phyloP scores from a whole-genome alignment of 2,329 filamentous ascomycete genomes.

The Fusarium secorum region DNA sequence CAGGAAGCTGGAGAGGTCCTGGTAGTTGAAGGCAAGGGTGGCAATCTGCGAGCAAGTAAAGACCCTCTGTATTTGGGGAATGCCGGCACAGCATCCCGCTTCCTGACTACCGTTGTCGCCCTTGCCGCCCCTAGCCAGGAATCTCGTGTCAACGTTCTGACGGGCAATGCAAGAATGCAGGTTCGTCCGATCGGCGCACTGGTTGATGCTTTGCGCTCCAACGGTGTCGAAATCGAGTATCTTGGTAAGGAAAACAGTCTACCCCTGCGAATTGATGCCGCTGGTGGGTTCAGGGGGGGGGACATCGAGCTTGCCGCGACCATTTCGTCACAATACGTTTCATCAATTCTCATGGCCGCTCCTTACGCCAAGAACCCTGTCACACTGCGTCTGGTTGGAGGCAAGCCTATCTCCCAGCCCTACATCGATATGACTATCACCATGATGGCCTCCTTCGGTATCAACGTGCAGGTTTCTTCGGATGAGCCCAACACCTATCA shows the following conservation, averaged over 20 bases:
- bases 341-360: conserved; percentile 94
- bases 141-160: conserved; percentile 75
- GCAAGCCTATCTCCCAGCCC: conserved; percentile 93
- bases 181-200: conserved; percentile 91
- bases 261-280: conserved; percentile 82
- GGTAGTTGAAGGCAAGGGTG: conserved; percentile 90
- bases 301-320: conserved; percentile 92
- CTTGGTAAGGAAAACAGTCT: conserved; percentile 84
- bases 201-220: conserved; percentile 86
- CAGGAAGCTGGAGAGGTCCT: conserved; percentile 93
- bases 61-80: conserved; percentile 92
- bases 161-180: conserved; percentile 96
- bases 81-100: conserved; percentile 93
- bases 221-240: conserved; percentile 88
- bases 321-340: conserved; percentile 98
- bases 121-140: conserved; percentile 74
- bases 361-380: conserved; percentile 96
- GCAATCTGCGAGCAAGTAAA: conserved; percentile 77
- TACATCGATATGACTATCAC: conserved; percentile 99
- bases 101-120: conserved; percentile 89
- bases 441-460: conserved; percentile 95
- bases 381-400: conserved; percentile 88
- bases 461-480: conserved; percentile 77
- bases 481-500: conserved; percentile 91
- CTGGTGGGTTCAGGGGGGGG: conserved; percentile 83